Evolutionary conservation across 2,329 filamentous ascomycete species (phyloP), one percentile per base, ranked within the genome.

Genomic region (Arthrobotrys pseudoclavata): DNA sequence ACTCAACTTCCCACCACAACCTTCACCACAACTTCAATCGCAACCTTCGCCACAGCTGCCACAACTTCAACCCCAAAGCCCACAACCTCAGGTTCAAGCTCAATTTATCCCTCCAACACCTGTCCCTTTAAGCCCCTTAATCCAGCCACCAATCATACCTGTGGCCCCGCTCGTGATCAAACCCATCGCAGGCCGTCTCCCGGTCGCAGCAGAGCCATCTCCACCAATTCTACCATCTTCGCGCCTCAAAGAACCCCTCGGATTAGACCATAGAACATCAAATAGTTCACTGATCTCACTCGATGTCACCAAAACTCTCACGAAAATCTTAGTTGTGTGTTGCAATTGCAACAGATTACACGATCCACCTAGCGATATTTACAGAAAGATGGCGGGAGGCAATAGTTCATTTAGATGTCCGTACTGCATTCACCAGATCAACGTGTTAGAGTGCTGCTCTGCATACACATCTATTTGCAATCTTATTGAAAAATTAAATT

Each of bases 391-490:
- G 74, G 67, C 61, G 5, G 52, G 48, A 20, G 74, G 74, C 4
- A 64, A 63, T 34, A 45, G 67, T 12, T 71, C 67, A 1, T 77
- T 77, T 37, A 50, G 67, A 42, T 77, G 74, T 34, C 74, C 74
- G 1, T 77, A 71, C 53, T 77, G 74, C 31, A 63, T 77, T 15
- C 74, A 77, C 24, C 29, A 40, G 4, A 77, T 77, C 47, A 70
- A 77, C 24, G 52, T 77, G 34, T 40, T 68, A 31, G 74, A 77
- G 15, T 77, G 74, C 37, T 77, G 74, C 52, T 77, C 74, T 31
- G 74, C 74, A 18, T 77, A 77, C 37, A 77, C 74, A 20, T 77
- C 74, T 47, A 77, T 77, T 20, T 77, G 74, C 74, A 77, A 77
- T 57, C 55, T 77, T 6, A 71, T 77, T 52, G 74, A 77, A 48